These are phyloP conservation scores for Neofusicoccum umdonicola DNA, from an alignment of 2,329 filamentous ascomycete genomes.

Conservation along the genomic window DNA sequence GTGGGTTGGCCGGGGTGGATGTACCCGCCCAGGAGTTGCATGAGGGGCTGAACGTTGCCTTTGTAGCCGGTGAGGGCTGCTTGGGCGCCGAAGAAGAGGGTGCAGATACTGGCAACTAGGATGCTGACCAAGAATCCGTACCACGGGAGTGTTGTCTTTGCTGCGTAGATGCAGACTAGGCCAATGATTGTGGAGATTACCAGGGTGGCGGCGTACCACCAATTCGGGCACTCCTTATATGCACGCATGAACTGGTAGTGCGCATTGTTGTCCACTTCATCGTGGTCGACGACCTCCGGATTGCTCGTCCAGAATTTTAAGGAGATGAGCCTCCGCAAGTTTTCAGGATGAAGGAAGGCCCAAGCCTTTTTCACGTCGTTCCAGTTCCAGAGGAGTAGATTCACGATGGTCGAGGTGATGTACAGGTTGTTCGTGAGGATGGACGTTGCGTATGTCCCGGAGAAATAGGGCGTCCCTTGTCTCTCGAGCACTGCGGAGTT, in stretches of 20 bases:
- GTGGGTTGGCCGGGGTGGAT: slow-evolving; percentile 24
- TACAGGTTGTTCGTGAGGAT: slow-evolving; percentile 9
- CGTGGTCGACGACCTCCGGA: slow-evolving; percentile 23
- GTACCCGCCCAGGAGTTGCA: slow-evolving; percentile 21
- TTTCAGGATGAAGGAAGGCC: slow-evolving; percentile 25
- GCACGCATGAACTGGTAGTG: slow-evolving; percentile 32
- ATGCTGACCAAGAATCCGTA: slow-evolving; percentile 32
- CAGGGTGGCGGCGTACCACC: slow-evolving; percentile 30
- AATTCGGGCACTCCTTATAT: slow-evolving; percentile 29
- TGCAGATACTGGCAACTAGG: slow-evolving; percentile 23
- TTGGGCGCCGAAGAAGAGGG: slow-evolving; percentile 28
- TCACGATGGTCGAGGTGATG: slow-evolving; percentile 45
- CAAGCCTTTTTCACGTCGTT: slow-evolving; percentile 41
- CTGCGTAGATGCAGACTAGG: slow-evolving; percentile 26
- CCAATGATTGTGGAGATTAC: slow-evolving; percentile 24
- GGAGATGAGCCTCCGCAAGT: slow-evolving; percentile 31
- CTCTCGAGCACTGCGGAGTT: slow-evolving; percentile 33
- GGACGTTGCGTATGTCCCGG: slow-evolving; percentile 24
- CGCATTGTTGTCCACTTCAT: slow-evolving; percentile 24
- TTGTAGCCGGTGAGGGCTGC: slow-evolving; percentile 23
- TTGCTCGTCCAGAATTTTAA: slow-evolving; percentile 29
- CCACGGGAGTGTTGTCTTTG: slow-evolving; percentile 31
- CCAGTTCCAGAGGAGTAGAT: slow-evolving; percentile 35
- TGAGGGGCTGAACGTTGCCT: slow-evolving; percentile 22
- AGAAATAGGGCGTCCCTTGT: slow-evolving; percentile 44